Base-by-base conservation (phyloP, 371 early-diverging fungal genomes). In the Actinomortierella ambigua region DNA sequence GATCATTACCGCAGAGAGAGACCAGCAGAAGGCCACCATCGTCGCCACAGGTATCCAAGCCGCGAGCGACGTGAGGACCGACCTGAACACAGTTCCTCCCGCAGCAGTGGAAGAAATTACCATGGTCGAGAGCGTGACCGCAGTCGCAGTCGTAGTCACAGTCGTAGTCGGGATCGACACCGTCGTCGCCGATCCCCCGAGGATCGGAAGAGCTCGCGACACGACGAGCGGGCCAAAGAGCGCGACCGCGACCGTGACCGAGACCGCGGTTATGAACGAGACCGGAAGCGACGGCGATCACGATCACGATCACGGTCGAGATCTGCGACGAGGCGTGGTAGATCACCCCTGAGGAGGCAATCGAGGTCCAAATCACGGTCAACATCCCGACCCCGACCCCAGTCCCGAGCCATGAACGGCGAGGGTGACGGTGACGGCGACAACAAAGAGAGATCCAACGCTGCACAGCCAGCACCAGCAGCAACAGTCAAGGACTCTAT, bases 81-180 rank as follows among this genome's bases (percentile, higher is more conserved):
- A 26, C 34, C 52, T 53, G 44, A 43, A 39, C 55, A 41, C 52
- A 53, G 62, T 6, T 27, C 22, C 17, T 42, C 26, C 1, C 14
- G 55, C 39, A 34, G 57, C 26, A 43, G 50, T 59, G 18, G 51
- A 22, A 53, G 29, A 7, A 49, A 59, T 28, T 48, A 55, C 24
- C 68, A 63, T 48, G 59, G 44, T 22, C 62, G 60, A 22, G 57
- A 65, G 13, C 69, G 61, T n/a, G 61, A 68, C 27, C 43, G 55
- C 48, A 49, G 52, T 46, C 43, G 47, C 9, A 26, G 14, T 34
- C n/a, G 20, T 53, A 44, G 59, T 53, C 49, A 52, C 20, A 50
- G 59, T 53, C 42, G 46, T 28, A 50, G 65, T 53, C 24, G 28
- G 34, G 42, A 63, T 28, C 40, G 29, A 41, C 20, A 55, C 43